phyloP scores from a whole-genome alignment of 495 filamentous ascomycete species.

The Penicillium malachiteum region DNA sequence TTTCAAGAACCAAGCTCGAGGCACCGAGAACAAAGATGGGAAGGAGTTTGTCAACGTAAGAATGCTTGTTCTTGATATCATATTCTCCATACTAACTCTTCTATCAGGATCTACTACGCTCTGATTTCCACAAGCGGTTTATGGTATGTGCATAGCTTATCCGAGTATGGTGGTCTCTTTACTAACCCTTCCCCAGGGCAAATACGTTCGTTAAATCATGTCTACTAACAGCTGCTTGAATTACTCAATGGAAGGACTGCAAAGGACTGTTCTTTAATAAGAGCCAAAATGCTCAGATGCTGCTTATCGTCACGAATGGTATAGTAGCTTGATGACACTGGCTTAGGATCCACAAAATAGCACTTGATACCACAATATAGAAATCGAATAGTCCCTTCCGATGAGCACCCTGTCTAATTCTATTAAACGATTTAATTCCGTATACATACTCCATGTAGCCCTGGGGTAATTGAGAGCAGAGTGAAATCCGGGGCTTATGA shows the following conservation, averaged over 20 bases:
- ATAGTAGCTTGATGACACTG: background rate
- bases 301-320: too few relatives aligned
- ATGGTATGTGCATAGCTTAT: slow-evolving; percentile 61
- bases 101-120: slow-evolving; percentile 78
- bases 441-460: too few relatives aligned
- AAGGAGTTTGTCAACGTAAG: slow-evolving; percentile 95
- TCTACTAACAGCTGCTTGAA: background rate
- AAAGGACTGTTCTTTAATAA: too few relatives aligned
- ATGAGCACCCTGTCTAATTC: background rate
- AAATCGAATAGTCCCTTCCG: background rate
- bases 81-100: slow-evolving; percentile 19
- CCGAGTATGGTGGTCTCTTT: background rate
- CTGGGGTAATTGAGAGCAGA: too few relatives aligned
- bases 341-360: background rate
- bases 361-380: background rate
- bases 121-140: slow-evolving; percentile 96
- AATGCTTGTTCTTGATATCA: slow-evolving; percentile 1
- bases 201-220: slow-evolving; percentile 62
- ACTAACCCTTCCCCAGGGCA: slow-evolving; percentile 52
- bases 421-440: too few relatives aligned
- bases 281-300: too few relatives aligned
- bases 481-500: background rate
- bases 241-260: too few relatives aligned
- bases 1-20: slow-evolving; percentile 97
- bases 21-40: slow-evolving; percentile 88